Conservation (phyloP, 805 yeast species). For the Naumovozyma baii region DNA sequence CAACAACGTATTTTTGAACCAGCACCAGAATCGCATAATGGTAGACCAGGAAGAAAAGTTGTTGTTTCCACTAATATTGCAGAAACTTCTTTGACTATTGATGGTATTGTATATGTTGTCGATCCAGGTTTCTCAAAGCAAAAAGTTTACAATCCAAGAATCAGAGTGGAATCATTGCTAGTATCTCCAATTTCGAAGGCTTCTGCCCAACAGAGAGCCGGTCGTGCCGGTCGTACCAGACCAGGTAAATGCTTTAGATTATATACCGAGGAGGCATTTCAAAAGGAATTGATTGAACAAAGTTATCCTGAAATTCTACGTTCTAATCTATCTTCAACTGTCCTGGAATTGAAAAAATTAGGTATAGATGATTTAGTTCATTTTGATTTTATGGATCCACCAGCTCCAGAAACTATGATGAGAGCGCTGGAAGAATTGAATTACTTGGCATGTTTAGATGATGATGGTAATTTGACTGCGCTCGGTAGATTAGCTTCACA, state of each 20-base stretch:
- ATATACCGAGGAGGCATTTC: constrained; percentile 93
- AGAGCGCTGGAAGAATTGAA: constrained; percentile 93
- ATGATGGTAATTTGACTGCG: constrained; percentile 83
- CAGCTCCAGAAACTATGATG: constrained; percentile 99
- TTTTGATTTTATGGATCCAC: constrained; percentile 98
- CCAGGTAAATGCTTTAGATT: constrained; percentile 96
- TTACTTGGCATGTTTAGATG: constrained; percentile 80
- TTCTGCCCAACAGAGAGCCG: constrained; percentile 96
- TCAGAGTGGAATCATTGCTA: constrained; percentile 85
- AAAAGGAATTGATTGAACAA: constrained; percentile 87
- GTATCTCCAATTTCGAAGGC: constrained; percentile 97
- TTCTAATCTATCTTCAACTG: constrained; percentile 84
- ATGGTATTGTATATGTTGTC: constrained; percentile 93
- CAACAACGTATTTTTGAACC: constrained; percentile 90
- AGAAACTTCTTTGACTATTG: constrained; percentile 94
- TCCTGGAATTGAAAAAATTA: constrained; percentile 82
- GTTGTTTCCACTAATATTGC: constrained; percentile 93
- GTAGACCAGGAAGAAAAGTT: constrained; percentile 91
- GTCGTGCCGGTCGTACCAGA: constrained; percentile 99
- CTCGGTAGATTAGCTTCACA: constrained; percentile 84
- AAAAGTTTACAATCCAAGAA: constrained; percentile 92
- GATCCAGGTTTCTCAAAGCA: constrained; percentile 97
- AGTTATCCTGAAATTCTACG: constrained; percentile 92
- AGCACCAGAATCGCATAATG: constrained; percentile 67
- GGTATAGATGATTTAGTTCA: constrained; percentile 95